A percentile compares a stretch with the other conserved stretches of the same genome.
phyloP scores from a whole-genome alignment of 2,329 filamentous ascomycete genomes.

The Alternaria gaisen region DNA sequence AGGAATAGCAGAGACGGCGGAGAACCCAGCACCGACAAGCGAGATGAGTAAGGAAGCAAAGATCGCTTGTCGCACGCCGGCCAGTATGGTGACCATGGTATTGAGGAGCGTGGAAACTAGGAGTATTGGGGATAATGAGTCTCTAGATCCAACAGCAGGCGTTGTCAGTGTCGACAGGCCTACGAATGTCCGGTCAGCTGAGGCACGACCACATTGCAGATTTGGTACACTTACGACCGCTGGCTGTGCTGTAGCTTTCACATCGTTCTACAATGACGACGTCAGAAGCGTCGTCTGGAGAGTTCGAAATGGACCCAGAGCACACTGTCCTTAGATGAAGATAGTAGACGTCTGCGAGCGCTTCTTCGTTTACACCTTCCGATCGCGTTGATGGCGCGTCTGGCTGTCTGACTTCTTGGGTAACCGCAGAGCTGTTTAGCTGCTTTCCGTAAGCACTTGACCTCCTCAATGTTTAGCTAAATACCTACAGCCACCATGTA shows the following conservation, averaged over 20 bases:
- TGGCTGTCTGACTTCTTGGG: not conserved
- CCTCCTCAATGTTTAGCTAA: not conserved
- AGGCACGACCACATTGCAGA: not conserved
- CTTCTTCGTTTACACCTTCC: too few relatives aligned
- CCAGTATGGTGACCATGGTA: not conserved
- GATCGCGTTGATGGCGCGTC: not conserved
- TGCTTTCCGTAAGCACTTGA: not conserved
- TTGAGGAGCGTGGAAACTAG: not conserved
- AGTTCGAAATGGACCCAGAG: not conserved
- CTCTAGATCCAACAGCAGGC: not conserved
- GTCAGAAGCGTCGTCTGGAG: not conserved
- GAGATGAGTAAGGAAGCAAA: conserved; percentile 32
- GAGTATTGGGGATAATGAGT: not conserved
- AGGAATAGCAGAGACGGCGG: conserved; percentile 20
- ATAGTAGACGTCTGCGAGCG: conserved; percentile 5
- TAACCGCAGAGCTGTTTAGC: not conserved
- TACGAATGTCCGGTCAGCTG: not conserved
- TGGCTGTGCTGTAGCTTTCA: not conserved
- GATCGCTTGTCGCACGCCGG: conserved; percentile 18
- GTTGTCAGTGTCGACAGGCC: not conserved
- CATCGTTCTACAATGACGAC: not conserved
- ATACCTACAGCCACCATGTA: conserved; percentile 32
- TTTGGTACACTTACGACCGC: not conserved
- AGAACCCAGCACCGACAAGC: conserved; percentile 21
- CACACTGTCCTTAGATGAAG: conserved; percentile 7